Conservation (phyloP, 2,329 filamentous ascomycete species). For the Periconia macrospinosa region DNA sequence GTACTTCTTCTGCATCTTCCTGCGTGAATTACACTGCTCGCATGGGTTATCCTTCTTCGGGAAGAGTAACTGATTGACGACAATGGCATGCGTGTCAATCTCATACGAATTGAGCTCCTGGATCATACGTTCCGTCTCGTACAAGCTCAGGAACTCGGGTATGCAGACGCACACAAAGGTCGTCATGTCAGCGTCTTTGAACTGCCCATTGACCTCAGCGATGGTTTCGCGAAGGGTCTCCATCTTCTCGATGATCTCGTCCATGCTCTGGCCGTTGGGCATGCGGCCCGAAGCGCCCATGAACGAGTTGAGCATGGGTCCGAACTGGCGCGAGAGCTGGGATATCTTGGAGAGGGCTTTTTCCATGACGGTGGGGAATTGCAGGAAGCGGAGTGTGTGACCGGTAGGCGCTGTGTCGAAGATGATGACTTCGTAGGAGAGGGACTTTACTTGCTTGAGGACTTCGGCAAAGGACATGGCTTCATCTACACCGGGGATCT, state of each 20-base stretch:
- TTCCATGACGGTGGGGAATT: slow-evolving; percentile 97
- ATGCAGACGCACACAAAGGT: slow-evolving; percentile 99
- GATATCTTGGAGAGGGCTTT: slow-evolving; percentile 98
- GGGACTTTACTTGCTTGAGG: slow-evolving; percentile 97
- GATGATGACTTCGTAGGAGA: slow-evolving; percentile 98
- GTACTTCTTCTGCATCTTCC: slow-evolving; percentile 99
- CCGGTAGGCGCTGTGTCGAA: slow-evolving; percentile 98
- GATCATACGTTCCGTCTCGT: slow-evolving; percentile 99
- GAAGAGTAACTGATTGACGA: slow-evolving; percentile 97
- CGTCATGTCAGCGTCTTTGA: slow-evolving; percentile 93
- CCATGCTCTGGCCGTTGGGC: slow-evolving; percentile 89
- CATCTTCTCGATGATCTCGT: slow-evolving; percentile 92
- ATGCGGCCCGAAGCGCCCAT: slow-evolving; percentile 76
- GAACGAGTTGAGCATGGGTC: slow-evolving; percentile 91
- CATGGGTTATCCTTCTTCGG: slow-evolving; percentile 82
- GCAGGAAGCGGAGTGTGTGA: slow-evolving; percentile 96
- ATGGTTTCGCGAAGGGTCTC: slow-evolving; percentile 92
- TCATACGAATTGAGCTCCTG: slow-evolving; percentile 91
- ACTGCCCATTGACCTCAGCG: slow-evolving; percentile 92
- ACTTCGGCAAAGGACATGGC: slow-evolving; percentile 99
- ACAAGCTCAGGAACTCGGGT: slow-evolving; percentile 92
- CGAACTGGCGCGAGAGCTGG: slow-evolving; percentile 90
- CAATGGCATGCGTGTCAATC: slow-evolving; percentile 96
- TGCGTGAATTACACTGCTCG: slow-evolving; percentile 90
- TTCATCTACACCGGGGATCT: slow-evolving; percentile 98